Base-by-base conservation (phyloP, 2,329 filamentous ascomycete species). In the Neofusicoccum ribis region DNA sequence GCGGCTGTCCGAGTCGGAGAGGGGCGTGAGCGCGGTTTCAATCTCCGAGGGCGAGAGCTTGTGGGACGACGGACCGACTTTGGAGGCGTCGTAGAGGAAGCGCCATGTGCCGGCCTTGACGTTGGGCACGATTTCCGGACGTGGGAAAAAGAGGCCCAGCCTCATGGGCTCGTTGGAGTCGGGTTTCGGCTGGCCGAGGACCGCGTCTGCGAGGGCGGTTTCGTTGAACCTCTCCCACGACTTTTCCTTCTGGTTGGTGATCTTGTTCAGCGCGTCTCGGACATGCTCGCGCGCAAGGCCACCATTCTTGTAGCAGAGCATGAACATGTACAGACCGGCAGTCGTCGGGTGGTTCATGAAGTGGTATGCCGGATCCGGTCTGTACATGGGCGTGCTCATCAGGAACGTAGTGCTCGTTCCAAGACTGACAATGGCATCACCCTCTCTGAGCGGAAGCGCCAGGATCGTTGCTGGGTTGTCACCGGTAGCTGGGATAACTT, bases 291-390 rank as follows among this genome's bases (percentile, higher is more conserved):
- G 90, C 1, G 95, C 94, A 1, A 98, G 87, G 2, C 93, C 93
- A 70, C 95, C 95, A 79, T 99, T 99, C 81, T 98, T 98, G 84
- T 98, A 99, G 84, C 95, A 99, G 41, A 99, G 88, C 95, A 99
- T 99, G 80, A 99, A 98, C 95, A 99, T 98, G 85, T 96, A 97
- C 67, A 97, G 86, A 1, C 91, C 92, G 0, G 89, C 82, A 0
- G 92, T 96, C 50, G 93, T 95, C 1, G 95, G 95, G 78, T 98
- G 93, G 82, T 97, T 97, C 86, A 98, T 96, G 84, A 98, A 97
- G 82, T 99, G 95, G 74, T 97, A 97, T 6, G 91, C 87, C 3
- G 92, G 91, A 74, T 97, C 90, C 2, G 95, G 92, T 76, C 89
- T 89, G 84, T 97, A 98, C 72, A 87, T 85, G n/a, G 92, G 89